A percentile compares a stretch with the other conserved stretches of the same genome.
Evolutionary conservation across 192 early-diverging fungal species (phyloP).

Genomic region (Rhizophagus clarus): DNA sequence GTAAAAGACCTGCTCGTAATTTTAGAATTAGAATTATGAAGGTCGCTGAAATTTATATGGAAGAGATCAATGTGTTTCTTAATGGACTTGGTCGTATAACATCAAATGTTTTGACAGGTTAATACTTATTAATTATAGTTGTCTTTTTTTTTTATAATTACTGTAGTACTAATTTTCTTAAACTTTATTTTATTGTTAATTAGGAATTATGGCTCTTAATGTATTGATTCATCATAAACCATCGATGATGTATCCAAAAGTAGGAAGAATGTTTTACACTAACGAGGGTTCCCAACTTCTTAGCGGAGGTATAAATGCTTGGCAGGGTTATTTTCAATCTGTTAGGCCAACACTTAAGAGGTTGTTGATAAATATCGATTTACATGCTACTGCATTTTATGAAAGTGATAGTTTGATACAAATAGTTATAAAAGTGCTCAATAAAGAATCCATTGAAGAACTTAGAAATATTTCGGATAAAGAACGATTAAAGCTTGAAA

Average conservation of each 20-base stretch:
- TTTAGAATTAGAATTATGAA: slow-evolving; percentile 71
- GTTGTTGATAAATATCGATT: slow-evolving; percentile 79
- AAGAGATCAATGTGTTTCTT: slow-evolving; percentile 58
- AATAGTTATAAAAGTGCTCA: slow-evolving; percentile 67
- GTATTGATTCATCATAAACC: slow-evolving; percentile 81
- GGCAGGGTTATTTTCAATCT: slow-evolving; percentile 92
- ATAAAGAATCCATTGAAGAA: slow-evolving; percentile 48
- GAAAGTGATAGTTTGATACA: slow-evolving; percentile 68
- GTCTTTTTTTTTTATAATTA: too few relatives aligned
- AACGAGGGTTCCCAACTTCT: slow-evolving; percentile 54
- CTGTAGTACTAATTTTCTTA: neutral
- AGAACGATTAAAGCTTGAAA: slow-evolving; percentile 50
- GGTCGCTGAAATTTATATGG: slow-evolving; percentile 66
- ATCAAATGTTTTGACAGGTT: slow-evolving; percentile 25
- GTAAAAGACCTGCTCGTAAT: slow-evolving; percentile 44
- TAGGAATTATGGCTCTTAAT: slow-evolving; percentile 70
- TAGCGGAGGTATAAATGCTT: slow-evolving; percentile 79
- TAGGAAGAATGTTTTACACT: slow-evolving; percentile 87
- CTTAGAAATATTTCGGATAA: slow-evolving; percentile 46
- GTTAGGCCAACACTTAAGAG: slow-evolving; percentile 56
- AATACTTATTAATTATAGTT: too few relatives aligned
- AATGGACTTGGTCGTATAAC: slow-evolving; percentile 36
- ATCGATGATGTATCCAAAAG: slow-evolving; percentile 68
- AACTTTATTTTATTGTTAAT: neutral
- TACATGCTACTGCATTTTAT: slow-evolving; percentile 68